Evolutionary conservation across 768 basidiomycete species (phyloP).

Genomic region (Tulasnella sp.): DNA sequence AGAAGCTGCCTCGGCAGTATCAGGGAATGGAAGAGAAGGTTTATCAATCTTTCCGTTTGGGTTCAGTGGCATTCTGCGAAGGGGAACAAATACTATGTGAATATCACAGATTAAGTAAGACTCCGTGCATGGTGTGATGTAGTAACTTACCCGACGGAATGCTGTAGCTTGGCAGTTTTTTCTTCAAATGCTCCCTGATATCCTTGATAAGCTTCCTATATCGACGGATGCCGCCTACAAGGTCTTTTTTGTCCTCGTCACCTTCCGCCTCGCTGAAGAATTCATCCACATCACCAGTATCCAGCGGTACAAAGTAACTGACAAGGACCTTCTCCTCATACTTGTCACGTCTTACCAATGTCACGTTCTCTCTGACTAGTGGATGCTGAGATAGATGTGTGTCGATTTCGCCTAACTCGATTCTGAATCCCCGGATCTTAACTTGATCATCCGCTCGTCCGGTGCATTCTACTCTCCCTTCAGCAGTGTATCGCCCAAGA

Average conservation of each 20-base stretch:
- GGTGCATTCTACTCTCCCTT: constrained; percentile 90
- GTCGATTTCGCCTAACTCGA: constrained; percentile 96
- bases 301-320: constrained; percentile 89
- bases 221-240: constrained; percentile 64
- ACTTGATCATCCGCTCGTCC: constrained; percentile 97
- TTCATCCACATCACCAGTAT: constrained; percentile 48
- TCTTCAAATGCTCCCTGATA: constrained; percentile 89
- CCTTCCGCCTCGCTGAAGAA: constrained; percentile 37
- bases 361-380: constrained; percentile 93
- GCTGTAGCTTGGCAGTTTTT: constrained; percentile 89
- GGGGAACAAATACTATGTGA: constrained; percentile 74
- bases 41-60: constrained; percentile 99
- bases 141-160: constrained; percentile 68
- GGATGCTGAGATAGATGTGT: constrained; percentile 89
- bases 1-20: constrained; percentile 58
- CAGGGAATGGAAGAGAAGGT: constrained; percentile 94
- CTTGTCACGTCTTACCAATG: constrained; percentile 90
- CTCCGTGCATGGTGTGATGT: not conserved
- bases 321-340: constrained; percentile 98
- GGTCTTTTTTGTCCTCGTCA: constrained; percentile 40
- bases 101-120: not conserved
- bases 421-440: constrained; percentile 98
- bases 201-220: constrained; percentile 85
- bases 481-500: constrained; percentile 83
- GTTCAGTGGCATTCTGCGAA: constrained; percentile 91